Percentiles rank a stretch among this genome's conserved stretches.
These are phyloP conservation scores for Starmerella cellae DNA, from an alignment of 805 yeast genomes.

Conservation along the genomic window DNA sequence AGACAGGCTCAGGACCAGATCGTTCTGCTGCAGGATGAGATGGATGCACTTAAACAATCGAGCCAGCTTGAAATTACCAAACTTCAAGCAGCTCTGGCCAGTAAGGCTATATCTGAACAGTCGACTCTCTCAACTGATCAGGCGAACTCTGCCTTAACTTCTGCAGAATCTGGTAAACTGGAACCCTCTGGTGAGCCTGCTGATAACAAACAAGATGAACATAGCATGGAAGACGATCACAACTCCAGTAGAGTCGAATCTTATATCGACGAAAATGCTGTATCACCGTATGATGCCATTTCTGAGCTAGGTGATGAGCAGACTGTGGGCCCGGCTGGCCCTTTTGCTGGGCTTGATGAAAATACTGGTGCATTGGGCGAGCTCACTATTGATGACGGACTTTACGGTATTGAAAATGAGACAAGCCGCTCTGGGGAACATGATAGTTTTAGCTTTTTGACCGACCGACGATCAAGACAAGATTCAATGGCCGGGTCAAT, in stretches of 20 bases:
- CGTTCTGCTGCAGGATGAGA: conserved; percentile 10
- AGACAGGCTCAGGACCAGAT: conserved; percentile 6
- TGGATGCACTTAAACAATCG: background rate
- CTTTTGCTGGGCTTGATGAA: conserved; percentile 4
- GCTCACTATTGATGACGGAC: conserved; percentile 1
- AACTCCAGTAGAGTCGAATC: background rate
- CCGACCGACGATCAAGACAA: conserved; percentile 4
- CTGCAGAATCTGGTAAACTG: background rate
- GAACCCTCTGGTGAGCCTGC: background rate
- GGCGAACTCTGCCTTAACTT: background rate
- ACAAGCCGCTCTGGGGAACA: background rate
- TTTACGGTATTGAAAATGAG: background rate
- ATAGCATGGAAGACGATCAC: background rate
- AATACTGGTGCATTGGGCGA: background rate
- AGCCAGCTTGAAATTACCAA: background rate
- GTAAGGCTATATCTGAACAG: background rate
- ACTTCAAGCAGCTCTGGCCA: background rate
- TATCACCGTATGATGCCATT: background rate
- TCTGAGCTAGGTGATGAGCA: background rate
- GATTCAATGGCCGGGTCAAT: conserved; percentile 1
- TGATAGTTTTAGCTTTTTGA: conserved; percentile 6
- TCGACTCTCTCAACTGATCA: background rate
- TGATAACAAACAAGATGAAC: background rate
- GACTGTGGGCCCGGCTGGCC: conserved; percentile 12
- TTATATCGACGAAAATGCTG: background rate